Evolutionary conservation across 1,284 basidiomycete species (phyloP).

Genomic region (Sparassis latifolia): DNA sequence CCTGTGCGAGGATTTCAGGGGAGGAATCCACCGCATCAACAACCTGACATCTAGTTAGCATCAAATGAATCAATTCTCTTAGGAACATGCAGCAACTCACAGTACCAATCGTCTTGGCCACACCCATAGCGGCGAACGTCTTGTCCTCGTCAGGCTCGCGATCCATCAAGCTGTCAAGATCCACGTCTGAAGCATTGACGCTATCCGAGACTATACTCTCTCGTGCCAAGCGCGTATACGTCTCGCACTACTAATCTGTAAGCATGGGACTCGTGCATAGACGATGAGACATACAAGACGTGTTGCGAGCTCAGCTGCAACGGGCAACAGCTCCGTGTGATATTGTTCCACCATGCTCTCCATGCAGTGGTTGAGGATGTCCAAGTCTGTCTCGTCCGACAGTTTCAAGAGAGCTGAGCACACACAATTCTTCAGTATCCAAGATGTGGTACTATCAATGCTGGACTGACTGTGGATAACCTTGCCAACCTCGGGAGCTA

Average conservation of each 20-base stretch:
- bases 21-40: constrained; percentile 69
- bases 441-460: not conserved
- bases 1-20: constrained; percentile 71
- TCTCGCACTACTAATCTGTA: constrained; percentile 52
- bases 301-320: constrained; percentile 76
- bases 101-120: constrained; percentile 75
- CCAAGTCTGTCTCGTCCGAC: constrained; percentile 85
- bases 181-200: constrained; percentile 34
- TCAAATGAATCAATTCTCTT: not conserved
- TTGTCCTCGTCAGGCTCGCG: constrained; percentile 70
- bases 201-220: constrained; percentile 59
- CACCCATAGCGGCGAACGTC: constrained; percentile 79
- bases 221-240: constrained; percentile 72
- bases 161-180: constrained; percentile 45
- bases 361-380: constrained; percentile 78
- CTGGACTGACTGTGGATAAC: constrained; percentile 72
- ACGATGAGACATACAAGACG: constrained; percentile 46
- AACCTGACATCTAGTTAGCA: constrained; percentile 35
- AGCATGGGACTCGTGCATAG: not conserved
- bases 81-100: constrained; percentile 31
- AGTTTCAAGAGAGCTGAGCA: constrained; percentile 73
- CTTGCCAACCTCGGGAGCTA: constrained; percentile 78
- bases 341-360: constrained; percentile 84
- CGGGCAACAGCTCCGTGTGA: constrained; percentile 80
- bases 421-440: not conserved